Evolutionary conservation across 495 filamentous ascomycete genomes (phyloP).

Genomic region (Rhizodiscina lignyota): DNA sequence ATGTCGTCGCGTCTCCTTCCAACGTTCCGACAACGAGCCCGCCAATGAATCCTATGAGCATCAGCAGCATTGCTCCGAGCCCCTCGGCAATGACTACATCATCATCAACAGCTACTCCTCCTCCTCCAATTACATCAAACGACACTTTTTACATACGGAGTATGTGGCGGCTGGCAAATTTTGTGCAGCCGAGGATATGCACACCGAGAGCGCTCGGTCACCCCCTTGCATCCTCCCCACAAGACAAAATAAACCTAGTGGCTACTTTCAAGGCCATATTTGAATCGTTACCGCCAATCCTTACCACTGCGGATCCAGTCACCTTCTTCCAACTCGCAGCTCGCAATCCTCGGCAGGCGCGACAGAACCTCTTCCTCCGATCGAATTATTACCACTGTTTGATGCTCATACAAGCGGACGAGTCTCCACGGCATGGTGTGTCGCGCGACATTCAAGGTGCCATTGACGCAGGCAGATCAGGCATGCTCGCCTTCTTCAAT

Average conservation of each 20-base stretch:
- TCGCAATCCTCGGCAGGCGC: conserved; percentile 37
- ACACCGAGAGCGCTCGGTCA: conserved; percentile 46
- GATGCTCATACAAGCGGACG: conserved; percentile 48
- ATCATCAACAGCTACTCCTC: conserved; percentile 4
- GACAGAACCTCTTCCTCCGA: conserved; percentile 51
- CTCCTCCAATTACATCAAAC: conserved; percentile 15
- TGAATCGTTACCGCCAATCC: conserved; percentile 43
- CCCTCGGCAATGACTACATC: no score
- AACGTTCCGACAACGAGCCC: conserved; percentile 5
- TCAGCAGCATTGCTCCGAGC: conserved; percentile 20
- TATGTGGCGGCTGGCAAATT: conserved; percentile 55
- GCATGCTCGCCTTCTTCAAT: conserved; percentile 46
- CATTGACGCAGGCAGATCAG: conserved; percentile 52
- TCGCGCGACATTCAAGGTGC: conserved; percentile 38
- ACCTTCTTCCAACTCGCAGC: conserved; percentile 30
- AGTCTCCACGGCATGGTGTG: conserved; percentile 24
- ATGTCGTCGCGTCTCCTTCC: conserved; percentile 11
- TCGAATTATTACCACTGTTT: conserved; percentile 61
- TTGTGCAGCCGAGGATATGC: conserved; percentile 53
- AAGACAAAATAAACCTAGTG: conserved; percentile 44
- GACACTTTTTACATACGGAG: conserved; percentile 51
- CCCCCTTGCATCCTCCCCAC: conserved; percentile 40
- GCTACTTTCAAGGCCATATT: conserved; percentile 43
- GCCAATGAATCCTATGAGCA: conserved; percentile 15
- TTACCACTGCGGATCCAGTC: conserved; percentile 41